phyloP scores from a whole-genome alignment of 2,329 filamentous ascomycete genomes.

The Botryotinia calthae region DNA sequence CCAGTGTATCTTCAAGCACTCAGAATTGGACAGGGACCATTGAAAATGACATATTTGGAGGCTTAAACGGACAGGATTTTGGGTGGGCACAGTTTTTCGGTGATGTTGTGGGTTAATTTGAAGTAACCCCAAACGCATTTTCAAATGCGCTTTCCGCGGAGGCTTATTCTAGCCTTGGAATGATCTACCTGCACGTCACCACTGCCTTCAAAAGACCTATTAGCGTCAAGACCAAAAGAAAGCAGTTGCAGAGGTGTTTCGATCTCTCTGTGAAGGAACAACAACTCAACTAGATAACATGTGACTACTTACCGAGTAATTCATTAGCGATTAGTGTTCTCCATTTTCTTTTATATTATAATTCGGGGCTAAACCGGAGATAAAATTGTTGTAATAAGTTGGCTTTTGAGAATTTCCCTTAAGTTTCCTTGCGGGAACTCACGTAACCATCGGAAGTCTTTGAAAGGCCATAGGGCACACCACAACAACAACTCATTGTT shows the following conservation, averaged over 20 bases:
- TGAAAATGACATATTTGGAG: conserved; percentile 3
- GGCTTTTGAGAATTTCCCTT: background rate
- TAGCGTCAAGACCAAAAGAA: too few species aligned
- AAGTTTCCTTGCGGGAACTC: background rate
- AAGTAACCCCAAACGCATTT: too few species aligned
- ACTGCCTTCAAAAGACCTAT: background rate
- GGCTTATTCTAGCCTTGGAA: background rate
- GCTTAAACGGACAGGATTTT: background rate
- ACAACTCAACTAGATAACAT: background rate
- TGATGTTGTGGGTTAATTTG: background rate
- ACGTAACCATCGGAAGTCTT: background rate
- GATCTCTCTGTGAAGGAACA: background rate
- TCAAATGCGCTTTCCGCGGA: background rate
- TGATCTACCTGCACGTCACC: background rate
- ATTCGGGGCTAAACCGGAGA: background rate
- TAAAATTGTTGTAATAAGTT: background rate
- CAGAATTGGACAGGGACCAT: conserved; percentile 2
- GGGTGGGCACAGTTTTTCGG: conserved; percentile 16
- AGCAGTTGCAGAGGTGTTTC: background rate
- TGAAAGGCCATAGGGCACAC: background rate
- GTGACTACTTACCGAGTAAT: background rate
- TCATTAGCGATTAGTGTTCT: background rate
- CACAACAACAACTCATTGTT: background rate
- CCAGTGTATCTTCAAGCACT: background rate
- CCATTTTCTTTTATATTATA: background rate